phyloP scores from a whole-genome alignment of 352 stramenopile genomes.

The Pelagophyceae sp. region DNA sequence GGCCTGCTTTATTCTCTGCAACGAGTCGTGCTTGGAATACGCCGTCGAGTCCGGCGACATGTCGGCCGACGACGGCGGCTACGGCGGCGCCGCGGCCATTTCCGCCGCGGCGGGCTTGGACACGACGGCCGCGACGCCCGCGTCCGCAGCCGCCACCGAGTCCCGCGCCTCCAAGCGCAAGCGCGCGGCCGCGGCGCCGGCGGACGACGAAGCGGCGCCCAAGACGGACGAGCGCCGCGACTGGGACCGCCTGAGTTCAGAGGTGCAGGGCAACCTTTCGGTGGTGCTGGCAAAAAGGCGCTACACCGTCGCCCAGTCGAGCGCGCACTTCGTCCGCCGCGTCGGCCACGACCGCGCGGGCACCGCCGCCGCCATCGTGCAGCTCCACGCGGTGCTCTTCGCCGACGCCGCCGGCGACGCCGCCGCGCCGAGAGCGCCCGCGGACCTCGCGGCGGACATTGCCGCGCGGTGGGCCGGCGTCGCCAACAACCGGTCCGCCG shows the following conservation, averaged over 20 bases:
- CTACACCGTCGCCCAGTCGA: not conserved
- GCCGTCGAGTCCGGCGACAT: constrained; percentile 19
- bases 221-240: constrained; percentile 4
- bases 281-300: not conserved
- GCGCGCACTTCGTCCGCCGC: not conserved
- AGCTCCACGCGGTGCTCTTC: not conserved
- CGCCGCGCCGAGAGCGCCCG: no score
- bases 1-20: constrained; percentile 52
- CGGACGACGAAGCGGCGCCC: not conserved
- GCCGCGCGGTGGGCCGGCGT: not conserved
- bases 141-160: not conserved
- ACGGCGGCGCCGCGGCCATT: not conserved
- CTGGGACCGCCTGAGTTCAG: not conserved
- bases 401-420: not conserved
- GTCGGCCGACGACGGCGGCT: not conserved
- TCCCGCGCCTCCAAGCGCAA: not conserved
- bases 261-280: not conserved
- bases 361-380: not conserved
- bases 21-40: constrained; percentile 35
- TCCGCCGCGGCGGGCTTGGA: not conserved
- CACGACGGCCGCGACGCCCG: not conserved
- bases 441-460: not conserved
- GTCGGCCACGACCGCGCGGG: not conserved
- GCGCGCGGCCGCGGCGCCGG: not conserved
- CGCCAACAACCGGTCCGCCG: no score